These are phyloP conservation scores for Cladophialophora yegresii DNA, from an alignment of 2,329 filamentous ascomycete species.

Conservation along the genomic window DNA sequence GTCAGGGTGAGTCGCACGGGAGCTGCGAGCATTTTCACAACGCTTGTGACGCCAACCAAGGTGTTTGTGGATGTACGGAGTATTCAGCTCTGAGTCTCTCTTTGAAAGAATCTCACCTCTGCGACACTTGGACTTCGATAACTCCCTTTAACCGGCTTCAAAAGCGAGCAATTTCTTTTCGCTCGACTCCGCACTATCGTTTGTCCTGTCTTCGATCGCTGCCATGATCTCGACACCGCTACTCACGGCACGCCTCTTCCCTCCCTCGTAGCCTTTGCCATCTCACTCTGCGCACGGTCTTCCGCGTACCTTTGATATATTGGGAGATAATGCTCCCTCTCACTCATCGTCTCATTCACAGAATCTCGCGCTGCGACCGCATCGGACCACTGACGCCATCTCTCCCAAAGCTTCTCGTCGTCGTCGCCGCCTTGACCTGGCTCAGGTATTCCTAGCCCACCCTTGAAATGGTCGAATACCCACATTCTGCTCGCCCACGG, in stretches of 20 bases:
- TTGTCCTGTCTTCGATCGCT: not conserved
- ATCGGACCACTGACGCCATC: constrained; percentile 66
- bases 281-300: constrained; percentile 62
- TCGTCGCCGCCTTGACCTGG: constrained; percentile 56
- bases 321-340: constrained; percentile 65
- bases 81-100: too few species aligned
- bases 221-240: not conserved
- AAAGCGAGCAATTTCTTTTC: too few species aligned
- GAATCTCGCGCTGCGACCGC: constrained; percentile 63
- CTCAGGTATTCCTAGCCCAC: constrained; percentile 53
- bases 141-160: too few species aligned
- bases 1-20: too few species aligned
- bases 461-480: constrained; percentile 74
- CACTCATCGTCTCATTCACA: constrained; percentile 68
- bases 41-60: too few species aligned
- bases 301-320: constrained; percentile 70
- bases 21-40: too few species aligned
- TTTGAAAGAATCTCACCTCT: too few species aligned
- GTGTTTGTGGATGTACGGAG: too few species aligned
- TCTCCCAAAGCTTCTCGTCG: constrained; percentile 61
- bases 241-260: not conserved
- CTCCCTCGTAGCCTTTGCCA: constrained; percentile 37
- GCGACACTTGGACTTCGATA: too few species aligned
- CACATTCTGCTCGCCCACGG: constrained; percentile 74
- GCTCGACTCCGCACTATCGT: not conserved